These are phyloP conservation scores for Macadamia integrifolia DNA, from an alignment of 164 flowering plant genomes.

Conservation along the genomic window DNA sequence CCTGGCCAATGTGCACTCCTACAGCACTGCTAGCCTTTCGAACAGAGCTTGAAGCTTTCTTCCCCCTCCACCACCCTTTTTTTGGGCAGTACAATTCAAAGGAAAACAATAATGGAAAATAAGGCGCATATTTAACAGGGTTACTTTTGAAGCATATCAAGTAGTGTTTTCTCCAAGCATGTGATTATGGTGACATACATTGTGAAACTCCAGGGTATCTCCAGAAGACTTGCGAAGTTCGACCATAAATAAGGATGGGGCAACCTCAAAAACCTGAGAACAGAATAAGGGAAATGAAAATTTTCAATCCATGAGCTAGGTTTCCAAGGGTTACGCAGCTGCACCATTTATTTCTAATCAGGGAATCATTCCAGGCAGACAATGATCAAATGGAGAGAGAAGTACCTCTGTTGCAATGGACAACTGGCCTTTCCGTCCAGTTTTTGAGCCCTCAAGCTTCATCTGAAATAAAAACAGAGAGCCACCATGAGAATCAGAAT, in stretches of 20 bases:
- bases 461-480: constrained; percentile 38
- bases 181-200: constrained; percentile 36
- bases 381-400: constrained; percentile 1
- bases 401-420: constrained; percentile 90
- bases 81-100: too few species aligned
- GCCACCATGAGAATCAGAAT: not conserved
- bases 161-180: too few species aligned
- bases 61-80: too few species aligned
- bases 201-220: constrained; percentile 96
- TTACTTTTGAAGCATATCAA: too few species aligned
- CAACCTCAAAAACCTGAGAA: constrained; percentile 83
- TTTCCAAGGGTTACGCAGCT: not conserved
- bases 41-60: too few species aligned
- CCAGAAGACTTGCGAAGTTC: constrained; percentile 92
- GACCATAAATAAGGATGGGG: constrained; percentile 92
- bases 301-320: not conserved
- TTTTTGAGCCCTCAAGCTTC: constrained; percentile 83
- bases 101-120: too few species aligned
- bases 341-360: not conserved
- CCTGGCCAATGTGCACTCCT: too few species aligned
- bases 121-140: too few species aligned
- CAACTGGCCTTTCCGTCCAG: constrained; percentile 93
- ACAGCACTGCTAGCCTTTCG: too few species aligned
- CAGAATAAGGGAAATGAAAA: not conserved
- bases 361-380: not conserved